phyloP scores from a whole-genome alignment of 768 basidiomycete species.

The Phanerochaete carnosa region DNA sequence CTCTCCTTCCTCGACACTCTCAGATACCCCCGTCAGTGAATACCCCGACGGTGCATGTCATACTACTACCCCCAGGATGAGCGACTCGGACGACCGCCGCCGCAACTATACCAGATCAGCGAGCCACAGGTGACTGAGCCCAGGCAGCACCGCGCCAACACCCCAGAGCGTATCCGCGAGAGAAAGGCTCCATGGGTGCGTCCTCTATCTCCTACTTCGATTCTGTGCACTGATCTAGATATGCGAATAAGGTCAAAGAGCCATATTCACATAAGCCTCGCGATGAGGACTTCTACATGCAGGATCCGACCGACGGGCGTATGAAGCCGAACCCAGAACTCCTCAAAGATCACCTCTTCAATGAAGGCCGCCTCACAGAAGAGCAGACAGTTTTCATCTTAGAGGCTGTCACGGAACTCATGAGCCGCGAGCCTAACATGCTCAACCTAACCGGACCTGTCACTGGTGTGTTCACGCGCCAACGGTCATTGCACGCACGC shows the following conservation, averaged over 20 bases:
- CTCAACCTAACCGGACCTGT: constrained; percentile 86
- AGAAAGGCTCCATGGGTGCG: constrained; percentile 11
- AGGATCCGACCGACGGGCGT: constrained; percentile 43
- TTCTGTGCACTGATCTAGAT: neutral
- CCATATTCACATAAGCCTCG: constrained; percentile 18
- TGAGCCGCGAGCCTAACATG: constrained; percentile 80
- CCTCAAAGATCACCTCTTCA: constrained; percentile 86
- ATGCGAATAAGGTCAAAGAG: constrained; percentile 16
- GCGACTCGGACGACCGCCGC: constrained; percentile 8
- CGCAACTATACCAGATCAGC: constrained; percentile 3
- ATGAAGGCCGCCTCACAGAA: constrained; percentile 81
- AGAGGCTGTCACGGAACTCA: constrained; percentile 57
- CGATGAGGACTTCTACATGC: constrained; percentile 26
- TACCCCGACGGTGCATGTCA: neutral
- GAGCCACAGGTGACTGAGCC: neutral
- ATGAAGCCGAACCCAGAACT: constrained; percentile 73
- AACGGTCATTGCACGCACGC: neutral
- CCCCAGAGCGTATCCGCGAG: constrained; percentile 10
- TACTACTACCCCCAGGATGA: neutral
- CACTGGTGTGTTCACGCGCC: constrained; percentile 57
- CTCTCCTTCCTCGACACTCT: neutral
- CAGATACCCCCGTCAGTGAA: neutral
- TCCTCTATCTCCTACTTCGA: neutral
- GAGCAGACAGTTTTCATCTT: constrained; percentile 84
- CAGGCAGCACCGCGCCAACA: constrained; percentile 5